Conservation (phyloP, 1,284 basidiomycete genomes). For the Trametes hirsuta region DNA sequence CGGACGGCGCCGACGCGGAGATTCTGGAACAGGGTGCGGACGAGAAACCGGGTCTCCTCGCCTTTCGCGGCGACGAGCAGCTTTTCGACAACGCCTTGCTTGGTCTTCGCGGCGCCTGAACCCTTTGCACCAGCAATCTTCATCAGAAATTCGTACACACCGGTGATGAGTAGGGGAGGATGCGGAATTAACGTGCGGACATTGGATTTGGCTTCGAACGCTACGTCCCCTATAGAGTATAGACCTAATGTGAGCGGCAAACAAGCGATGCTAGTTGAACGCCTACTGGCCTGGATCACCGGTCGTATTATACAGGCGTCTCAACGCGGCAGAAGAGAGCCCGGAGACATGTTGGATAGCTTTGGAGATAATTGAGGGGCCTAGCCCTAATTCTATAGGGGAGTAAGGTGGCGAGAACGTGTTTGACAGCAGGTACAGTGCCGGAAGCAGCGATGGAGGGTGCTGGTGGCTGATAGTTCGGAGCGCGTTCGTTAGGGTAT, state of each 20-base stretch:
- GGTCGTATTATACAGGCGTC: constrained; percentile 61
- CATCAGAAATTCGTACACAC: constrained; percentile 68
- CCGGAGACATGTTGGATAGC: constrained; percentile 87
- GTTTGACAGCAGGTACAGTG: constrained; percentile 92
- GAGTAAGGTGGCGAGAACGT: constrained; percentile 81
- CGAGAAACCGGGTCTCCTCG: constrained; percentile 86
- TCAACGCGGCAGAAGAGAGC: constrained; percentile 67
- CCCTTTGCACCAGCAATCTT: constrained; percentile 73
- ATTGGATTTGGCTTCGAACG: constrained; percentile 81
- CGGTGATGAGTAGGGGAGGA: constrained; percentile 63
- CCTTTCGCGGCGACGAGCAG: constrained; percentile 84
- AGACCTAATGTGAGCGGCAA: constrained; percentile 2
- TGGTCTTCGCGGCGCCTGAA: constrained; percentile 73
- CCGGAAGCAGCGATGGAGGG: constrained; percentile 70
- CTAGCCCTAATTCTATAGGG: constrained; percentile 77
- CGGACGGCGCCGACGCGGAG: constrained; percentile 88
- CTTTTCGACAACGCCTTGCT: constrained; percentile 81
- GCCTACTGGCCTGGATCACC: constrained; percentile 59
- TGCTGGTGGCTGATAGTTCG: constrained; percentile 73
- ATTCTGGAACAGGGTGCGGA: constrained; percentile 82
- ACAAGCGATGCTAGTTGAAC: constrained; percentile 2
- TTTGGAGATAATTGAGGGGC: constrained; percentile 76
- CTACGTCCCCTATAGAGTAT: constrained; percentile 66
- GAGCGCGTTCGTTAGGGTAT: constrained; percentile 81
- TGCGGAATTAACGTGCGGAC: constrained; percentile 79